phyloP scores from a whole-genome alignment of 805 yeast genomes.

The Maudiozyma pseudohumilis region DNA sequence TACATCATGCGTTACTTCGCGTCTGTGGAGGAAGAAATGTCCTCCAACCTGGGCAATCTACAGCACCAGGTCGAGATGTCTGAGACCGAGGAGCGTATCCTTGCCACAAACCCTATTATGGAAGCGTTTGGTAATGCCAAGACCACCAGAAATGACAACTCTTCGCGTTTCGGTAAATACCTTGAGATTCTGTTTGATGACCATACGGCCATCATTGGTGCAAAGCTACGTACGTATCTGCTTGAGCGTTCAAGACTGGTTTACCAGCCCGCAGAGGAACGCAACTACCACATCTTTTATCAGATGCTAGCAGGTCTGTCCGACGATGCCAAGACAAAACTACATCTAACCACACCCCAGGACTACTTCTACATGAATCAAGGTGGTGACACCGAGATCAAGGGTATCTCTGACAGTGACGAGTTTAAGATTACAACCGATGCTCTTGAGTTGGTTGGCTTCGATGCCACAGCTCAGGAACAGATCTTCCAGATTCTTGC shows the following conservation, averaged over 20 bases:
- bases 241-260: conserved; percentile 91
- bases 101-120: conserved; percentile 88
- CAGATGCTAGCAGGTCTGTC: conserved; percentile 72
- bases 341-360: conserved; percentile 53
- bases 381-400: conserved; percentile 65
- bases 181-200: conserved; percentile 80
- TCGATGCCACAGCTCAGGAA: conserved; percentile 45
- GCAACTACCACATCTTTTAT: conserved; percentile 92
- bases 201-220: conserved; percentile 77
- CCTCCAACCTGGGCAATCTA: conserved; percentile 29
- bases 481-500: conserved; percentile 73
- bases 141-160: conserved; percentile 81
- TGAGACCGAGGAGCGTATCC: conserved; percentile 83
- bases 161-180: conserved; percentile 92
- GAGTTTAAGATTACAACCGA: conserved; percentile 70
- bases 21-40: conserved; percentile 57
- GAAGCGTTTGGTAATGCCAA: conserved; percentile 94
- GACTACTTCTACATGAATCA: conserved; percentile 80
- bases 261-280: conserved; percentile 81
- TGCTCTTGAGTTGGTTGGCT: conserved; percentile 74
- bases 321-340: conserved; percentile 39
- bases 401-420: conserved; percentile 69
- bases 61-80: conserved; percentile 56
- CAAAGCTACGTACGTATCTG: conserved; percentile 83
- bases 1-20: conserved; percentile 97